Percentiles rank a stretch among this genome's conserved stretches.
Conservation (phyloP, 2,329 filamentous ascomycete genomes). For the Trichoderma sp. region DNA sequence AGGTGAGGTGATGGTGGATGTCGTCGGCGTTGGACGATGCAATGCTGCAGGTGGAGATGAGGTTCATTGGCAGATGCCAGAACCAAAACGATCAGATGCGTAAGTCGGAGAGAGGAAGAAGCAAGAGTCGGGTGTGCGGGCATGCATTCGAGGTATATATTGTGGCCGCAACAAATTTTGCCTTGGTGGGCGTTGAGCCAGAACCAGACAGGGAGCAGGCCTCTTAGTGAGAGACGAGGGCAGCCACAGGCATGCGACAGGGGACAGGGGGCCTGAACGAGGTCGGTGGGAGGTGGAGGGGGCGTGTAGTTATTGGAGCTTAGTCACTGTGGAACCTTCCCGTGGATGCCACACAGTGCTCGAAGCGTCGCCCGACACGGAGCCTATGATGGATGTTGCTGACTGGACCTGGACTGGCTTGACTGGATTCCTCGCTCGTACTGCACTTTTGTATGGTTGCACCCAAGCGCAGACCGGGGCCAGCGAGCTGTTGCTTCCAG, state of each 20-base stretch:
- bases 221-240: constrained; percentile 22
- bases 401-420: neutral
- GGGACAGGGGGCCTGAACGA: constrained; percentile 18
- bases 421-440: neutral
- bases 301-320: constrained; percentile 13
- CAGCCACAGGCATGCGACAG: constrained; percentile 28
- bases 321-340: constrained; percentile 23
- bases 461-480: neutral
- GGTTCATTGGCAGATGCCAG: constrained; percentile 41
- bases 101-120: constrained; percentile 23
- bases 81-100: constrained; percentile 36
- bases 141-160: constrained; percentile 35
- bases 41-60: constrained; percentile 19
- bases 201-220: constrained; percentile 7
- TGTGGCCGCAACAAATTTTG: constrained; percentile 28
- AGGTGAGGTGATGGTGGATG: constrained; percentile 17
- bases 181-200: constrained; percentile 21
- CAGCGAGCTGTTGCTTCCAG: neutral
- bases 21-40: constrained; percentile 28
- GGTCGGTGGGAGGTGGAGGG: constrained; percentile 7
- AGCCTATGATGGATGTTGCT: neutral
- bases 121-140: constrained; percentile 23
- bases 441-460: neutral
- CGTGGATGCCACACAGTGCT: constrained; percentile 25
- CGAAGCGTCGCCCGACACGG: constrained; percentile 18